A percentile compares a stretch with the other conserved stretches of the same genome.
These are phyloP conservation scores for Phyllosticta citrichinensis DNA, from an alignment of 2,329 filamentous ascomycete species.

Conservation along the genomic window DNA sequence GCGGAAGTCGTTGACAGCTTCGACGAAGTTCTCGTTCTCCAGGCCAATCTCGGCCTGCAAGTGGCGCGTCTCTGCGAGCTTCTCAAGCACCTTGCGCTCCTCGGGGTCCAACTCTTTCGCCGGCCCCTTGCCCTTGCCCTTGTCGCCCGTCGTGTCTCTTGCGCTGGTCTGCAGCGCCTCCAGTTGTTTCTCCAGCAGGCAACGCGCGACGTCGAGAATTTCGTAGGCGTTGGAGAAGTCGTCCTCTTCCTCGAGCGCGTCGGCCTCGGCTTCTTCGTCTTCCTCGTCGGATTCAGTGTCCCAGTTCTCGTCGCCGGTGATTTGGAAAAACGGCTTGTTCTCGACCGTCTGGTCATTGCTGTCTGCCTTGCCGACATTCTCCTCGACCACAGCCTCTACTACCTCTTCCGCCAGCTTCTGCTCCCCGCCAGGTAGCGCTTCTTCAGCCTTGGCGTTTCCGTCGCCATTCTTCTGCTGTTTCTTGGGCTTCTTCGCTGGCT, in stretches of 20 bases:
- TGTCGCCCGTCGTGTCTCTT: constrained; percentile 27
- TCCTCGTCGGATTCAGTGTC: constrained; percentile 67
- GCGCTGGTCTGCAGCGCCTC: constrained; percentile 26
- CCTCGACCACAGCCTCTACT: constrained; percentile 30
- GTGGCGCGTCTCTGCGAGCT: constrained; percentile 86
- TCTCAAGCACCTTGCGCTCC: constrained; percentile 62
- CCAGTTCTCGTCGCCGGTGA: constrained; percentile 90
- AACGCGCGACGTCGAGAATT: constrained; percentile 51
- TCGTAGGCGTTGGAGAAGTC: constrained; percentile 56
- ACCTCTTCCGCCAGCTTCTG: constrained; percentile 35
- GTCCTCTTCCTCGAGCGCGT: constrained; percentile 44
- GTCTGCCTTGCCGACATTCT: constrained; percentile 33
- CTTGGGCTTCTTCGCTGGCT: constrained; percentile 35
- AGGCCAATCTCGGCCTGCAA: constrained; percentile 93
- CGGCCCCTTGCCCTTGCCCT: constrained; percentile 38
- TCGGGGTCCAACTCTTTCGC: constrained; percentile 21
- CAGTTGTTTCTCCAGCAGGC: constrained; percentile 49
- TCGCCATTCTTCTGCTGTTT: constrained; percentile 29
- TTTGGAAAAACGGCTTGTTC: constrained; percentile 79
- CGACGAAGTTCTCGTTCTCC: constrained; percentile 85
- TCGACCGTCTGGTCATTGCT: constrained; percentile 30
- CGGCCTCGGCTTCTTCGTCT: constrained; percentile 38
- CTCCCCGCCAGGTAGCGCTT: constrained; percentile 24
- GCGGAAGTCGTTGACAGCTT: constrained; percentile 76
- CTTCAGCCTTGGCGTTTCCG: constrained; percentile 25